Base-by-base conservation (phyloP, 2,329 filamentous ascomycete genomes). In the Chrysoporthe puriensis region DNA sequence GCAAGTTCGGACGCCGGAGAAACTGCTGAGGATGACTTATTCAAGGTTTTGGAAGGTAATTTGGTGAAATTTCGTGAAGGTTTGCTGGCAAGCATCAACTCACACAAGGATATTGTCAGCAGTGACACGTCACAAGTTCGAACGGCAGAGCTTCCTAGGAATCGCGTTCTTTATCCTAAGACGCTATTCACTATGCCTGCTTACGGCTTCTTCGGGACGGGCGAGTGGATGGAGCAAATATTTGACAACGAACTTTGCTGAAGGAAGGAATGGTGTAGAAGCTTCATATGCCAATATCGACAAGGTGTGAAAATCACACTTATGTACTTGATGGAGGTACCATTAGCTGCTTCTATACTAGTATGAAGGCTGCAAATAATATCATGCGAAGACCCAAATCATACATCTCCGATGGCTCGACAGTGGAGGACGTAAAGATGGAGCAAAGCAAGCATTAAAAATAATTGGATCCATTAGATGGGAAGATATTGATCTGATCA, bases 191-290 rank as follows among this genome's bases (percentile, higher is more conserved):
- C 26, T 4, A 34, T 54, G 50, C 50, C 50, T 32, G 21, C 50
- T 9, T 54, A 54, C 5, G 50, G 50, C 21, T 54, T 54, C 26
- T 54, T 54, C 32, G 50, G 50, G 50, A 54, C n/a, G 73, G 60
- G 60, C 2, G 36, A 54, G 50, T 54, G 50, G 50, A 54, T 54
- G 50, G 50, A 54, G 50, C 50, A 11, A 9, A 54, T 54, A 32
- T 54, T 54, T 54, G 50, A 54, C 16, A 14, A 21, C 14, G 50
- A 13, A 4, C 50, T 21, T 16, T 54, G 26, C 11, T 54, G 21
- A 54, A 54, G 4, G 26, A 26, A 26, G 26, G 26, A 26, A 26
- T 26, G 26, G 26, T 26, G 26, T 26, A 26, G 26, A 26, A 26
- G 2, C 26, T 26, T 26, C 26, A 26, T 26, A 26, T 26, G 26